phyloP scores from a whole-genome alignment of 805 yeast genomes.

The Hagleromyces aurorensis region DNA sequence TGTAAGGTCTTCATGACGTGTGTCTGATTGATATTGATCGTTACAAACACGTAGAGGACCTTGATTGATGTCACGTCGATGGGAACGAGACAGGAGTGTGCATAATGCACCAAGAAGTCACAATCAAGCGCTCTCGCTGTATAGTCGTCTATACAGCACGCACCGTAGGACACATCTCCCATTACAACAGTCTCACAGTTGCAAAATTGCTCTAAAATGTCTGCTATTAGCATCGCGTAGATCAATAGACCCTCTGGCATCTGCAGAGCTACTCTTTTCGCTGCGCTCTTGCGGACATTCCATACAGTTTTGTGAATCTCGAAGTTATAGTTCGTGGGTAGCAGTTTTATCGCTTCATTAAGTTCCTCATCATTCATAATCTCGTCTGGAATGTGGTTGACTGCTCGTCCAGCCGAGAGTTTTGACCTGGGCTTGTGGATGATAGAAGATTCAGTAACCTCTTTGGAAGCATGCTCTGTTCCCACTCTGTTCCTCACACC shows the following conservation, averaged over 20 bases:
- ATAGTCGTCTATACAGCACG: constrained; percentile 95
- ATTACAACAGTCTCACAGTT: constrained; percentile 79
- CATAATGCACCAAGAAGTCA: constrained; percentile 92
- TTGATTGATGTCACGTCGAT: constrained; percentile 85
- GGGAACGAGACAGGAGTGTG: constrained; percentile 95
- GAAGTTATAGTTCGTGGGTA: constrained; percentile 90
- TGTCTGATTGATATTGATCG: constrained; percentile 76
- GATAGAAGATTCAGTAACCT: constrained; percentile 15
- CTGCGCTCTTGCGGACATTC: constrained; percentile 70
- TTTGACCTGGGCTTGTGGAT: constrained; percentile 26
- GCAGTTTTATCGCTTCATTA: constrained; percentile 70
- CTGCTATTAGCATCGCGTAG: constrained; percentile 82
- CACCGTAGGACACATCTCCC: constrained; percentile 99
- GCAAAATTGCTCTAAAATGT: constrained; percentile 88
- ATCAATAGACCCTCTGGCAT: constrained; percentile 96
- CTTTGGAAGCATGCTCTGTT: constrained; percentile 20
- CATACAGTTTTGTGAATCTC: constrained; percentile 94
- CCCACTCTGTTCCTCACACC: constrained; percentile 38
- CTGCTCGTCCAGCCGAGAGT: constrained; percentile 45
- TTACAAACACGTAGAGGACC: constrained; percentile 91
- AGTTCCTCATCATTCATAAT: constrained; percentile 72
- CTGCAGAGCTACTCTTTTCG: constrained; percentile 84
- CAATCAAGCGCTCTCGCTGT: constrained; percentile 91
- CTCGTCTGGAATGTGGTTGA: constrained; percentile 85
- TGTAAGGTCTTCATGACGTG: constrained; percentile 74